Evolutionary conservation across 345 rosid species (phyloP), one percentile per base, ranked within the genome.

Genomic region (Atalantia buxifolia): DNA sequence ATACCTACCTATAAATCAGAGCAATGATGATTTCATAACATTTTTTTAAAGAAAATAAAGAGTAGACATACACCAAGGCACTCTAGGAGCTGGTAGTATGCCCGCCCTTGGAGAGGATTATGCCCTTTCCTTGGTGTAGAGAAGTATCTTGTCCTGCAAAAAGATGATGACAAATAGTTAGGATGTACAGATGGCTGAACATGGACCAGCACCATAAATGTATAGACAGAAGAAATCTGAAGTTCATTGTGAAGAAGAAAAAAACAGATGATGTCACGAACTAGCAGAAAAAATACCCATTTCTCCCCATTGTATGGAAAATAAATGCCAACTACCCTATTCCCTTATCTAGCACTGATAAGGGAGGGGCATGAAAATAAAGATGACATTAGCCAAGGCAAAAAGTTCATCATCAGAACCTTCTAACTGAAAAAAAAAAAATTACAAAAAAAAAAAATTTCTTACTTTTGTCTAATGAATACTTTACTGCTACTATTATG

Each of bases 41-140:
- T 21, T 7, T 55, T 22, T 25, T 25, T n/a, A 19, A 19, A 56
- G 38, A 61, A 24, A 64, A 42, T 18, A 57, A 36, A 69, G 30
- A 72, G 65, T 57, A 69, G 48, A 8, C 88, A 50, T 96, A 96
- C 99, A 76, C 98, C 99, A 71, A 96, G 97, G 87, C 99, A 96
- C 72, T 94, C 99, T 73, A 94, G 88, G 61, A 96, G 95, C 80
- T 92, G 99, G 85, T 96, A 94, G 80, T 96, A 96, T 75, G 99
- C 98, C 79, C 99, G 86, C 69, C 99, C 99, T 84, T 96, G 98
- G 64, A 96, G 98, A 61, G 98, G 99, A 87, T 91, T 96, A 81
- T 94, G 99, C 79, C 99, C 99, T 89, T 96, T 88, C 88, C 95
- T 86, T 6, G 97, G 97, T 22, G 89, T 77, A 30, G 99, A 92